Evolutionary conservation across 2,329 filamentous ascomycete genomes (phyloP), one percentile per base, ranked within the genome.

Genomic region (Davidsoniella virescens): DNA sequence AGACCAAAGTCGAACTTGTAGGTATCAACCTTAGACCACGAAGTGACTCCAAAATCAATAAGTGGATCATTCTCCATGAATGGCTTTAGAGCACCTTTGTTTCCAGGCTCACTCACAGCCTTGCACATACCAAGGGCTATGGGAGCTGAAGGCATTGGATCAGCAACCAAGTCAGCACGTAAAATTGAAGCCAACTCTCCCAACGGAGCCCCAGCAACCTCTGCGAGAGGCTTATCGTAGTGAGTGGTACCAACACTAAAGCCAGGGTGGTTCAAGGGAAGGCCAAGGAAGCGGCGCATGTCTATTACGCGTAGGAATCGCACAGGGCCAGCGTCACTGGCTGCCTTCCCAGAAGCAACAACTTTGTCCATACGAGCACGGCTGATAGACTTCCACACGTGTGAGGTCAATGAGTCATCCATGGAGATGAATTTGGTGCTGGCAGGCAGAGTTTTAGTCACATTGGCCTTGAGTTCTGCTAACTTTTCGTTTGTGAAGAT

Each of bases 1-100:
- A 47, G 5, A n/a, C 44, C 44, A 47, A 47, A 47, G 14, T 47
- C 33, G 9, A 18, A 25, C 8, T 20, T 18, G 29, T 47, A 47
- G n/a, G 23, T 20, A 8, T 25, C 44, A 16, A 47, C 44, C 44
- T 47, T 47, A 12, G 14, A 17, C 44, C 44, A 47, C 12, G n/a
- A 18, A 2, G 29, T 47, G 1, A 47, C 5, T 5, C 12, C 12
- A 1, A 47, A 9, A 20, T 47, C 33, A 8, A 47, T 2, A 29
- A 12, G 8, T 29, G 10, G 10, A 29, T 29, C 10, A 10, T 29
- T 8, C 10, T 12, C 7, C 26, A 8, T 29, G 10, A 29, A 12
- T 29, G 26, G 17, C 26, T 14, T 29, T 2, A 9, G 26, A 29
- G 26, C 26, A 29, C 26, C 6, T 9, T 17, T 23, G 5, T 29